Percentiles rank a stretch among this genome's conserved stretches.
phyloP scores from a whole-genome alignment of 768 basidiomycete genomes.

The Grammothele lineata region DNA sequence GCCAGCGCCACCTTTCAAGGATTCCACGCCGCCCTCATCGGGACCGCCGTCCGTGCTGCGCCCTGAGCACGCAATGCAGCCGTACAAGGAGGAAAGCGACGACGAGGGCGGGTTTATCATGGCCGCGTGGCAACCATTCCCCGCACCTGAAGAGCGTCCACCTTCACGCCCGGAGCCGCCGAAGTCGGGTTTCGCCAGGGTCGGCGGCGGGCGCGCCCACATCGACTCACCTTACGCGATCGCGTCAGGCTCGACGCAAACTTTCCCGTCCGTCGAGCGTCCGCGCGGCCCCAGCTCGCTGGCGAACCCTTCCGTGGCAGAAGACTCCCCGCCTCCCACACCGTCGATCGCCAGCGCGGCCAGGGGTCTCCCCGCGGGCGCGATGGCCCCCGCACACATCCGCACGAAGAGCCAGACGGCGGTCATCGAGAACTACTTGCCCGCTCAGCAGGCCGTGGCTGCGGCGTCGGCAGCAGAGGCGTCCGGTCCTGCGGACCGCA shows the following conservation, averaged over 20 bases:
- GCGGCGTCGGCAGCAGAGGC: background rate
- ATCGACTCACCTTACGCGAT: constrained; percentile 85
- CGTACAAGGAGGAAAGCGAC: constrained; percentile 76
- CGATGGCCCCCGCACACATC: constrained; percentile 60
- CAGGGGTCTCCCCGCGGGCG: constrained; percentile 49
- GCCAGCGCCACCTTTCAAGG: constrained; percentile 21
- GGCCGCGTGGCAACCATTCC: constrained; percentile 88
- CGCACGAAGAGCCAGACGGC: constrained; percentile 83
- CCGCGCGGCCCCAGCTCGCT: constrained; percentile 17
- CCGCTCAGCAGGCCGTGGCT: constrained; percentile 15
- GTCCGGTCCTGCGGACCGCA: background rate
- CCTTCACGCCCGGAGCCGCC: constrained; percentile 22
- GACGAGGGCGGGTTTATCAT: constrained; percentile 84
- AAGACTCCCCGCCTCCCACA: constrained; percentile 47
- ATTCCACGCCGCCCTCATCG: constrained; percentile 37
- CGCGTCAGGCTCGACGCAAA: constrained; percentile 53
- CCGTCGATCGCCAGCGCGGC: constrained; percentile 45
- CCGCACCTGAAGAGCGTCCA: constrained; percentile 37
- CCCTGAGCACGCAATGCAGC: constrained; percentile 74
- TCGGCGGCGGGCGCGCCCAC: constrained; percentile 85
- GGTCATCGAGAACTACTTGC: constrained; percentile 52
- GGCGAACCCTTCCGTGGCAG: constrained; percentile 19
- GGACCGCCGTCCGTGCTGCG: constrained; percentile 68
- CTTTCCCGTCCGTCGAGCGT: constrained; percentile 61
- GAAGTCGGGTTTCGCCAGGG: constrained; percentile 73